Evolutionary conservation across 1,139 yeast species (phyloP).

Genomic region (Entelexis paramagnoliae): DNA sequence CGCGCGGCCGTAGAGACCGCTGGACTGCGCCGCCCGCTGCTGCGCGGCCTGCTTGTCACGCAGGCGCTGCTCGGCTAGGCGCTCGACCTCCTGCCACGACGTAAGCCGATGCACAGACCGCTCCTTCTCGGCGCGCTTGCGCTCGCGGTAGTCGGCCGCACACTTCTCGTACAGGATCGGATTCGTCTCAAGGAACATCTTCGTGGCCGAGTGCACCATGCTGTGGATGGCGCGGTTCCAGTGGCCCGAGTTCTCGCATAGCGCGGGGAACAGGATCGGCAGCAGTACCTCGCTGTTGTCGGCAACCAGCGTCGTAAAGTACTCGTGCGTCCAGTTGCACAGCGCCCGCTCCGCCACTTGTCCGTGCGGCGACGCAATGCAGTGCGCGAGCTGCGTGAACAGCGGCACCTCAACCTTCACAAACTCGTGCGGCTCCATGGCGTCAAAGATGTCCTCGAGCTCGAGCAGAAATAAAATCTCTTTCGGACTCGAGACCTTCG

Average conservation of each 20-base stretch:
- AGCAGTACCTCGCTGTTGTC: constrained; percentile 83
- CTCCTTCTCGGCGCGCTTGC: constrained; percentile 47
- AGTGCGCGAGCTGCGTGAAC: constrained; percentile 86
- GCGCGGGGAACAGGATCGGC: constrained; percentile 83
- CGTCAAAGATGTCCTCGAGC: constrained; percentile 92
- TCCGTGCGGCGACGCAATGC: constrained; percentile 91
- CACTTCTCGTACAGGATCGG: constrained; percentile 89
- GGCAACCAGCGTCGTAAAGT: constrained; percentile 77
- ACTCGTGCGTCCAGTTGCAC: constrained; percentile 91
- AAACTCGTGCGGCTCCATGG: constrained; percentile 88
- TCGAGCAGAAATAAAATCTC: constrained; percentile 94
- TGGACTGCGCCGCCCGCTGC: not conserved
- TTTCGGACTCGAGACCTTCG: constrained; percentile 87
- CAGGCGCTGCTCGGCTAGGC: constrained; percentile 15
- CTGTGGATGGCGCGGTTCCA: constrained; percentile 94
- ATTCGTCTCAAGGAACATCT: constrained; percentile 87
- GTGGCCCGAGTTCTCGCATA: constrained; percentile 60
- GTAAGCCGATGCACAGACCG: constrained; percentile 7
- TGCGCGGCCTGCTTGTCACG: not conserved
- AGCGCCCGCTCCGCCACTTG: constrained; percentile 95
- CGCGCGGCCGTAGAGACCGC: too few species aligned
- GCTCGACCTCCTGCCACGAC: constrained; percentile 21
- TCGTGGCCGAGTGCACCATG: constrained; percentile 81
- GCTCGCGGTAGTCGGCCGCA: constrained; percentile 71
- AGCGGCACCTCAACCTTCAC: constrained; percentile 85